Percentiles rank a stretch among this genome's conserved stretches.
phyloP scores from a whole-genome alignment of 129 eudicot species.

The Flaveria ramosissima region DNA sequence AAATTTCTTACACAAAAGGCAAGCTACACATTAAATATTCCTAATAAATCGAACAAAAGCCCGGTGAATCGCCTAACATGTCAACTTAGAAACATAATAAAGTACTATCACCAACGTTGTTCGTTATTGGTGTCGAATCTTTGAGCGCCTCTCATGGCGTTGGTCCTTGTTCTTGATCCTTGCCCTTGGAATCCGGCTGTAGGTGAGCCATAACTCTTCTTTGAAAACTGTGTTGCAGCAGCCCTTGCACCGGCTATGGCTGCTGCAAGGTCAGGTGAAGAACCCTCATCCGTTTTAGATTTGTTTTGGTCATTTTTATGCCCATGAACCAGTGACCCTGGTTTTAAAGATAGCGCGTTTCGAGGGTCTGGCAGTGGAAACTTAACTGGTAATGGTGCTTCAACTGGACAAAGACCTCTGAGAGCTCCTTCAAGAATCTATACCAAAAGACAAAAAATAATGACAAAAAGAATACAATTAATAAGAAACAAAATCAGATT shows the following conservation, averaged over 20 bases:
- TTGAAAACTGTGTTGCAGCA: conserved; percentile 76
- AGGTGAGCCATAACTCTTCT: conserved; percentile 38
- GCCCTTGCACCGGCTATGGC: conserved; percentile 89
- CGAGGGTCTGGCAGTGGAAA: conserved; percentile 74
- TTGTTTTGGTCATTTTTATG: conserved; percentile 28
- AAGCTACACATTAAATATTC: background rate
- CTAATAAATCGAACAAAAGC: conserved; percentile 3
- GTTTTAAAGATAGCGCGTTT: conserved; percentile 60
- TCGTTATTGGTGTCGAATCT: conserved; percentile 25
- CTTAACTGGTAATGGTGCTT: conserved; percentile 53
- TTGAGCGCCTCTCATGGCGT: conserved; percentile 22
- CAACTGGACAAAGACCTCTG: conserved; percentile 71
- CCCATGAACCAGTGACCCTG: conserved; percentile 55
- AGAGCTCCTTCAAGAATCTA: conserved; percentile 79
- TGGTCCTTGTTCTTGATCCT: conserved; percentile 50
- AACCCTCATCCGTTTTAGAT: conserved; percentile 37
- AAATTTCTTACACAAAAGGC: conserved; percentile 8
- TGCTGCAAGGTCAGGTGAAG: conserved; percentile 54
- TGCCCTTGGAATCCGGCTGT: conserved; percentile 33
- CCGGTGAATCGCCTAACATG: conserved; percentile 1
- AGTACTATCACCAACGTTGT: conserved; percentile 24
- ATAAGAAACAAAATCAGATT: background rate
- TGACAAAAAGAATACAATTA: background rate
- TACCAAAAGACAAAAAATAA: background rate
- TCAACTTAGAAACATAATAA: conserved; percentile 4